Evolutionary conservation across 805 yeast genomes (phyloP).

Genomic region (Yueomyces sinensis): DNA sequence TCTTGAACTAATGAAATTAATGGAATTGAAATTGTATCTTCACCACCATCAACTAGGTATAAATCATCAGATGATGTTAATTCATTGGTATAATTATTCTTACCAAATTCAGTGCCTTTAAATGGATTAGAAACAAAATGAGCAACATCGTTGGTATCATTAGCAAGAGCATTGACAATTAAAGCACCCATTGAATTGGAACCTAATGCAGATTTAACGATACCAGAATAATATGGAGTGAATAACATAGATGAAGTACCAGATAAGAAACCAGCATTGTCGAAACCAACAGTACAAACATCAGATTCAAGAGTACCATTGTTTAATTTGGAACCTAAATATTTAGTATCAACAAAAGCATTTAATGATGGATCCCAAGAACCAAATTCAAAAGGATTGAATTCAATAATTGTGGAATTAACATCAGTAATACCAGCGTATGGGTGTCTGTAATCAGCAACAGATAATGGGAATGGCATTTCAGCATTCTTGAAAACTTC

Average conservation of each 20-base stretch:
- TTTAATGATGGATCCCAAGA: slow-evolving; percentile 74
- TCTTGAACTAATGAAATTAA: slow-evolving; percentile 47
- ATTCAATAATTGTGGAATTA: slow-evolving; percentile 59
- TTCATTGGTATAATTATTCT: slow-evolving; percentile 17
- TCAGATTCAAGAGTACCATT: slow-evolving; percentile 42
- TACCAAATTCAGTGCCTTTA: slow-evolving; percentile 30
- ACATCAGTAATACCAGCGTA: slow-evolving; percentile 40
- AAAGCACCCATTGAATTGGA: neutral
- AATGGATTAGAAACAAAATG: slow-evolving; percentile 64
- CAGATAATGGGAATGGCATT: slow-evolving; percentile 65
- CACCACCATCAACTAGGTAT: slow-evolving; percentile 62
- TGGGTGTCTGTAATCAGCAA: slow-evolving; percentile 54
- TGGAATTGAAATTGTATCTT: slow-evolving; percentile 53
- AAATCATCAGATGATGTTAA: slow-evolving; percentile 32
- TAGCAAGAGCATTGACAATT: slow-evolving; percentile 7
- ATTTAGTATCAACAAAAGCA: slow-evolving; percentile 53
- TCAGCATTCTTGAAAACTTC: slow-evolving; percentile 46
- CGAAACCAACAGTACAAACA: slow-evolving; percentile 57
- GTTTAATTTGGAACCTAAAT: slow-evolving; percentile 51
- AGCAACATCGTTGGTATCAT: slow-evolving; percentile 53
- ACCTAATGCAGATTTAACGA: slow-evolving; percentile 11
- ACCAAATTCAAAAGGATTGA: slow-evolving; percentile 65
- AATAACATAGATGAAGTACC: slow-evolving; percentile 79
- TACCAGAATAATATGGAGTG: slow-evolving; percentile 46
- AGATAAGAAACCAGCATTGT: slow-evolving; percentile 69